phyloP scores from a whole-genome alignment of 164 flowering plant species.

The Protea cynaroides region DNA sequence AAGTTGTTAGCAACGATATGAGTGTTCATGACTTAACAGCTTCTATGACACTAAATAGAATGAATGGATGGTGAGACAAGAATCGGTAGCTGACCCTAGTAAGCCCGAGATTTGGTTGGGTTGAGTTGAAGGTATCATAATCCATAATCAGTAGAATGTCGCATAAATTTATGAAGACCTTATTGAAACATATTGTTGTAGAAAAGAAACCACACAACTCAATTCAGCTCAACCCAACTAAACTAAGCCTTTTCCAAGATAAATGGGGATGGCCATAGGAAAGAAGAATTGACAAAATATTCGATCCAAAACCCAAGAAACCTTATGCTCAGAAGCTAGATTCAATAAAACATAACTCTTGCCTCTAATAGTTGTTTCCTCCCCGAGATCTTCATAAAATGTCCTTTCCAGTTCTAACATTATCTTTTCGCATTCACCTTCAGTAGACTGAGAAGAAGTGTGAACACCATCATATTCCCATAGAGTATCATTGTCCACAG shows the following conservation, averaged over 20 bases:
- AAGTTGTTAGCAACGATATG: too few relatives aligned
- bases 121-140: too few relatives aligned
- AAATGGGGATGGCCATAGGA: neutral
- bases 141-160: too few relatives aligned
- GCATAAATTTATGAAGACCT: neutral
- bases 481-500: constrained; percentile 30
- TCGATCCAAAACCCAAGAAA: neutral
- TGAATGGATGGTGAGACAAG: too few relatives aligned
- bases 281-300: neutral
- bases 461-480: constrained; percentile 82
- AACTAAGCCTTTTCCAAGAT: too few relatives aligned
- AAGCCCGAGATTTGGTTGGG: too few relatives aligned
- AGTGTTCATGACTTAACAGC: too few relatives aligned
- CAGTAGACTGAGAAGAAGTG: constrained; percentile 24
- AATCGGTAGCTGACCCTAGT: too few relatives aligned
- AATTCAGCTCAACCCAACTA: too few relatives aligned
- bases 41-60: too few relatives aligned
- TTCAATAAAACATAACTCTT: neutral
- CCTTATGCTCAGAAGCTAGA: too few relatives aligned
- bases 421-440: constrained; percentile 67
- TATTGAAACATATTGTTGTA: neutral
- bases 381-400: constrained; percentile 63
- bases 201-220: too few relatives aligned
- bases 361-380: constrained; percentile 40
- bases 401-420: constrained; percentile 79